Evolutionary conservation across 2,329 filamentous ascomycete species (phyloP).

Genomic region (Coniochaeta hoffmannii): DNA sequence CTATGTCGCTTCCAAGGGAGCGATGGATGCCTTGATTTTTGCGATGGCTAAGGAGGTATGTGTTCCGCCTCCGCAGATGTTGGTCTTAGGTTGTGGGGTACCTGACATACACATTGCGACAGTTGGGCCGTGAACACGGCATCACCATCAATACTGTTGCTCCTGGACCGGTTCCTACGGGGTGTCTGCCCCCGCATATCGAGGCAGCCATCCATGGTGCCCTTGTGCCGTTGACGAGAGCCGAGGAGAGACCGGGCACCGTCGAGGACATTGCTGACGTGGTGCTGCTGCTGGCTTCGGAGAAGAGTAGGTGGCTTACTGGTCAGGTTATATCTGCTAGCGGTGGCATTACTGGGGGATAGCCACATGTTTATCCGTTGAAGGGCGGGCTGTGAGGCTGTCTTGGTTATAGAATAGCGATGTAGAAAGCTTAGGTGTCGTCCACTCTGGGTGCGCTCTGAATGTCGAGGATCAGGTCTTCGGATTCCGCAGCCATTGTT

Average conservation of each 20-base stretch:
- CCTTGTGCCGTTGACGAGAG: constrained; percentile 20
- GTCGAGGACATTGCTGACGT: constrained; percentile 33
- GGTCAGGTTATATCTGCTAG: constrained; percentile 3
- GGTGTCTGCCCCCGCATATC: constrained; percentile 10
- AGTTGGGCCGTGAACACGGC: constrained; percentile 25
- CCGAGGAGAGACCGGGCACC: constrained; percentile 24
- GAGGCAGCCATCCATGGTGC: constrained; percentile 13
- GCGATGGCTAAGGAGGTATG: constrained; percentile 24
- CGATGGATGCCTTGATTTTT: constrained; percentile 24
- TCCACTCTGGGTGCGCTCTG: background rate
- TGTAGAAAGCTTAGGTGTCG: background rate
- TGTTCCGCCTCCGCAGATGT: background rate
- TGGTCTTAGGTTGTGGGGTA: background rate
- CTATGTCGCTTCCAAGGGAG: constrained; percentile 23
- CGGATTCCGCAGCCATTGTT: background rate
- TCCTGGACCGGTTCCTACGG: constrained; percentile 29
- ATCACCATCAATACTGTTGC: constrained; percentile 33
- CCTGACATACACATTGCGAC: background rate
- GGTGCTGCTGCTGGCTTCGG: constrained; percentile 25
- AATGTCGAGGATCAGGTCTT: background rate
- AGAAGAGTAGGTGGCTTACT: constrained; percentile 26
- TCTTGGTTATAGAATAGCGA: too few species aligned
- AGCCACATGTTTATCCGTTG: background rate
- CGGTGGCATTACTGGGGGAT: background rate
- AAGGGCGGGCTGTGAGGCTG: background rate